Conservation (phyloP, 2,329 filamentous ascomycete species). For the Sclerotinia trifoliorum region DNA sequence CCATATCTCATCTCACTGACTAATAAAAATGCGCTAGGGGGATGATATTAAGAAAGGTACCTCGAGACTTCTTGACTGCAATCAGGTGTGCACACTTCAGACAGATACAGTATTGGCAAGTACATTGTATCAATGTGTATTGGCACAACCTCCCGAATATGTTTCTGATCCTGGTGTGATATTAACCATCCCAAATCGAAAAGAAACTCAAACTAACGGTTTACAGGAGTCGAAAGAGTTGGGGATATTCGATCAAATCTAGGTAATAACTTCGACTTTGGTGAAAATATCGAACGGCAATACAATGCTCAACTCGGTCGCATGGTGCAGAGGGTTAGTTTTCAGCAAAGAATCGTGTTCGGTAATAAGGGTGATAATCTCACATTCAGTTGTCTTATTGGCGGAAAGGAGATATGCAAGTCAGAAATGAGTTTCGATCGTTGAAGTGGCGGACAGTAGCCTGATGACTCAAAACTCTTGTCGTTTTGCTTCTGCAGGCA, state of each 20-base stretch:
- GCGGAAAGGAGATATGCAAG: constrained; percentile 11
- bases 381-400: constrained; percentile 17
- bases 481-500: background rate
- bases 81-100: too few species aligned
- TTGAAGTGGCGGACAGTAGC: background rate
- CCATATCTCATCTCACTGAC: background rate
- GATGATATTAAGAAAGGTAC: constrained; percentile 23
- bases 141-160: constrained; percentile 21
- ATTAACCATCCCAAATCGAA: background rate
- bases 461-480: background rate
- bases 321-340: background rate
- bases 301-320: constrained; percentile 3
- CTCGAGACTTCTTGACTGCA: constrained; percentile 3
- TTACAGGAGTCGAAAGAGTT: constrained; percentile 20
- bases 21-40: constrained; percentile 16
- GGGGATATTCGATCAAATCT: constrained; percentile 14
- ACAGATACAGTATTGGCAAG: background rate
- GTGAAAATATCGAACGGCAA: background rate
- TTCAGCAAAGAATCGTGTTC: constrained; percentile 22
- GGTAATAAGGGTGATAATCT: constrained; percentile 25
- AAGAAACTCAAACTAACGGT: background rate
- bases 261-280: constrained; percentile 3
- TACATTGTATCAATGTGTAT: constrained; percentile 12
- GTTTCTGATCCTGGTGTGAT: constrained; percentile 15
- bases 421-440: constrained; percentile 22